Evolutionary conservation across 306 rosid species (phyloP).

Genomic region (Rosa persica): DNA sequence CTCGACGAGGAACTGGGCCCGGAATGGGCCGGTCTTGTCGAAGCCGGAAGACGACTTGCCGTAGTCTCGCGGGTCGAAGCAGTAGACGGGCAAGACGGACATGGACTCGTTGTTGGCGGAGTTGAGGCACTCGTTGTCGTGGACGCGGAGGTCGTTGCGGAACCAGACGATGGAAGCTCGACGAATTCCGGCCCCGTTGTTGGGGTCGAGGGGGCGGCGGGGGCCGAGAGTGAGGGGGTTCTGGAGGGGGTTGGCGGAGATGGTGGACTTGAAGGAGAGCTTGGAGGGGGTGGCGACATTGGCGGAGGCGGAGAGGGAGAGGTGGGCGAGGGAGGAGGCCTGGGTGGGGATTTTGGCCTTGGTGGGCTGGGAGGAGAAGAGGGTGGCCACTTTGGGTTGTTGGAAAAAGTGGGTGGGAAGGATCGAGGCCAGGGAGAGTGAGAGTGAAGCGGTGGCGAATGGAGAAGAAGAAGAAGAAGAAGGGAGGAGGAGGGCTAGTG

Average conservation of each 20-base stretch:
- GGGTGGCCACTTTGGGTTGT: slow-evolving; percentile 50
- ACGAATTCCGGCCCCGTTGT: slow-evolving; percentile 75
- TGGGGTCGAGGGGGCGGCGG: slow-evolving; percentile 79
- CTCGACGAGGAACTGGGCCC: slow-evolving; percentile 69
- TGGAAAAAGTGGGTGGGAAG: slow-evolving; percentile 49
- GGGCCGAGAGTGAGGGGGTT: slow-evolving; percentile 64
- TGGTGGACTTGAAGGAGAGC: slow-evolving; percentile 62
- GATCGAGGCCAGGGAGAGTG: slow-evolving; percentile 62
- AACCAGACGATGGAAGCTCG: slow-evolving; percentile 87
- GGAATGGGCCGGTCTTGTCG: slow-evolving; percentile 80
- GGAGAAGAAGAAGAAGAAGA: slow-evolving; percentile 23
- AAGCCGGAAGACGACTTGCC: slow-evolving; percentile 88
- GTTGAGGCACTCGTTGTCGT: slow-evolving; percentile 78
- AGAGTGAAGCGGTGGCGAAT: slow-evolving; percentile 62
- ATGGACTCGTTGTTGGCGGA: slow-evolving; percentile 74
- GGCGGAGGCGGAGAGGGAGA: slow-evolving; percentile 57
- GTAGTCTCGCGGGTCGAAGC: slow-evolving; percentile 87
- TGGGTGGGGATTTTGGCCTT: slow-evolving; percentile 73
- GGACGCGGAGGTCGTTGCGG: slow-evolving; percentile 86
- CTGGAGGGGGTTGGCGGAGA: slow-evolving; percentile 73
- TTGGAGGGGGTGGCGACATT: slow-evolving; percentile 40
- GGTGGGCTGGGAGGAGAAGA: slow-evolving; percentile 47
- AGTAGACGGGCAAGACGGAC: slow-evolving; percentile 83
- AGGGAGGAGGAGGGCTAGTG: slow-evolving; percentile 22
- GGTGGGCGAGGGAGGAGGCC: slow-evolving; percentile 71